These are phyloP conservation scores for Tagetes erecta DNA, from an alignment of 129 eudicot genomes.

Conservation along the genomic window DNA sequence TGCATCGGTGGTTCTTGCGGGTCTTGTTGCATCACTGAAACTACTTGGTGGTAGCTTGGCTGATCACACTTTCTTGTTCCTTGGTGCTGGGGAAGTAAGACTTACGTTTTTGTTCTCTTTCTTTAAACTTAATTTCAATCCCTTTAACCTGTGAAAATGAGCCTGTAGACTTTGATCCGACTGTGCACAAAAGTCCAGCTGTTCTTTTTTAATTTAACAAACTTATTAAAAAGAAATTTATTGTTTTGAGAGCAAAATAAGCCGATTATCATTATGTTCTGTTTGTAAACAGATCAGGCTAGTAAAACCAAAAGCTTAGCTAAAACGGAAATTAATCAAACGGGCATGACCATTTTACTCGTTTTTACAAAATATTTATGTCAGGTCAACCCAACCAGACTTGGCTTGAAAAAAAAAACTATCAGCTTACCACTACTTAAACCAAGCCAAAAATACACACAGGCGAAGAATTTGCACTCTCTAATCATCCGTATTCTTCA, in stretches of 20 bases:
- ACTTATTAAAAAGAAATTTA: not conserved
- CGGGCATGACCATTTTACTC: not conserved
- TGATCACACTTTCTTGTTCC: constrained; percentile 84
- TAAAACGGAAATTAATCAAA: not conserved
- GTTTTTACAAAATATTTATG: too few relatives aligned
- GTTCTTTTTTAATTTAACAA: not conserved
- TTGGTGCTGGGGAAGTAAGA: constrained; percentile 92
- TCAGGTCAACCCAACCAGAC: not conserved
- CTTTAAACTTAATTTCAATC: not conserved
- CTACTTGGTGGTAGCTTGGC: constrained; percentile 81
- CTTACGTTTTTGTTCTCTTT: not conserved
- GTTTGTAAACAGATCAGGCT: not conserved
- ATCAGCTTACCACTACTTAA: not conserved
- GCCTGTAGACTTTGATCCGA: constrained; percentile 15
- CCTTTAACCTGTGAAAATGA: constrained; percentile 5
- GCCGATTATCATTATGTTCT: not conserved
- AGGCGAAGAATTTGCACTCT: not conserved
- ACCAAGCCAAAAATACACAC: too few relatives aligned
- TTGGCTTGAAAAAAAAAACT: not conserved
- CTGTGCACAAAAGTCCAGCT: not conserved
- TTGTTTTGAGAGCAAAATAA: not conserved
- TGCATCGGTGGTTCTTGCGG: constrained; percentile 87
- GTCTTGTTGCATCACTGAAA: constrained; percentile 80
- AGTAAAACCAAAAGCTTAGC: not conserved
- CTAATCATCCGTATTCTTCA: not conserved